phyloP scores from a whole-genome alignment of 345 rosid species.

The Eucalyptus rudis region DNA sequence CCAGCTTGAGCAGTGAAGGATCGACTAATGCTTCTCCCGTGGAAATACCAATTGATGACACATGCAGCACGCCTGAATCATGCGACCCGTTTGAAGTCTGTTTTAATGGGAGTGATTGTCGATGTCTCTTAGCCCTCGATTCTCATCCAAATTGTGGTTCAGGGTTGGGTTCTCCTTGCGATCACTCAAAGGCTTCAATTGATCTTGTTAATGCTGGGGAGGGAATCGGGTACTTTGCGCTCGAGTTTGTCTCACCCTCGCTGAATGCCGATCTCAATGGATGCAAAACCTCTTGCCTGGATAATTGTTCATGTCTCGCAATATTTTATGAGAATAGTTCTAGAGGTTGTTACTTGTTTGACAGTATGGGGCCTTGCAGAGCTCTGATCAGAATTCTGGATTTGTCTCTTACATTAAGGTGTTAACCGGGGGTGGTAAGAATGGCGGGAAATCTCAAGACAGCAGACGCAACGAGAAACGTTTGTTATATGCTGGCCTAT shows the following conservation, averaged over 20 bases:
- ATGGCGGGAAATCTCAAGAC: neutral
- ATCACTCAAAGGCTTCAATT: constrained; percentile 7
- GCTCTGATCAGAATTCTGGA: constrained; percentile 6
- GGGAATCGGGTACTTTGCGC: constrained; percentile 44
- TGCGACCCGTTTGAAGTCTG: constrained; percentile 52
- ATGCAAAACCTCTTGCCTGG: constrained; percentile 49
- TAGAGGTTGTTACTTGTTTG: constrained; percentile 57
- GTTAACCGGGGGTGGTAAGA: constrained; percentile 1
- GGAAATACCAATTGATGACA: constrained; percentile 42
- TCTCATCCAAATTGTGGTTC: constrained; percentile 26
- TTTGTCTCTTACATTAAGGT: constrained; percentile 53
- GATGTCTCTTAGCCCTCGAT: constrained; percentile 43
- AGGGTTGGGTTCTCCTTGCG: constrained; percentile 47
- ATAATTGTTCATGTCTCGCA: constrained; percentile 69
- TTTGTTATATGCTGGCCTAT: constrained; percentile 33
- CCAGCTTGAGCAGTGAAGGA: constrained; percentile 14
- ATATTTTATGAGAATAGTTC: constrained; percentile 61
- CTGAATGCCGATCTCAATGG: constrained; percentile 40
- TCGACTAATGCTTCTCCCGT: constrained; percentile 8
- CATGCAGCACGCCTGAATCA: constrained; percentile 56
- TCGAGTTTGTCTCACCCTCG: constrained; percentile 31
- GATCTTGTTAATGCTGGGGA: constrained; percentile 54
- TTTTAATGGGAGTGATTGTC: constrained; percentile 31
- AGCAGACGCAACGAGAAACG: constrained; percentile 6
- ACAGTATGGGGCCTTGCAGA: constrained; percentile 47